A percentile compares a stretch with the other conserved stretches of the same genome.
Conservation (phyloP, 139 green algal genomes). For the Chlamydomonas urium region DNA sequence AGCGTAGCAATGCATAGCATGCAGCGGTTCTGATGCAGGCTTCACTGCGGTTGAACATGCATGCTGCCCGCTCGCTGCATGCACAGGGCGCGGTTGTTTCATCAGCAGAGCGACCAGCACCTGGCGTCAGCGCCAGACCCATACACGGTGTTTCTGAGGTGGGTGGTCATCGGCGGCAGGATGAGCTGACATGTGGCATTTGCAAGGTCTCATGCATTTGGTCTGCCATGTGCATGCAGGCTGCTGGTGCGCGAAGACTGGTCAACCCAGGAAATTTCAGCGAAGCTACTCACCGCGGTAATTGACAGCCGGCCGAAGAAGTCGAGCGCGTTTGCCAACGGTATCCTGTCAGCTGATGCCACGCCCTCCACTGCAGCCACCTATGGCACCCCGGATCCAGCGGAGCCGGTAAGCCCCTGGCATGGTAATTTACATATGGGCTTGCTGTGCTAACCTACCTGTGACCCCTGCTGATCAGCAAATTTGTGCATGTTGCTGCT, state of each 20-base stretch:
- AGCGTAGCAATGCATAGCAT: no score
- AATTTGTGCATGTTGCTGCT: neutral
- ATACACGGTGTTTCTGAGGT: slow-evolving; percentile 70
- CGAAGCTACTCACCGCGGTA: slow-evolving; percentile 62
- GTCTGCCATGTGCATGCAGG: no score
- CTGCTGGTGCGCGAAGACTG: slow-evolving; percentile 84
- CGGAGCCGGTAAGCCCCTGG: slow-evolving; percentile 34
- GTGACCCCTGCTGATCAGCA: neutral
- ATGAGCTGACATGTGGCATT: no score
- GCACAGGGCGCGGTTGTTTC: slow-evolving; percentile 53
- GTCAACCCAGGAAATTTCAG: slow-evolving; percentile 86
- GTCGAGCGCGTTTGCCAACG: slow-evolving; percentile 25
- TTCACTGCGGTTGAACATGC: no score
- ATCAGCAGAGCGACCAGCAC: slow-evolving; percentile 43
- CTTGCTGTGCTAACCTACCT: neutral
- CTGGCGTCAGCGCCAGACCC: slow-evolving; percentile 44
- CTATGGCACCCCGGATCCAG: slow-evolving; percentile 22
- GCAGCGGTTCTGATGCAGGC: no score
- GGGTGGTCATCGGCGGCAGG: neutral
- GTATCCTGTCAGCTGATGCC: slow-evolving; percentile 17
- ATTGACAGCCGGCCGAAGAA: slow-evolving; percentile 59
- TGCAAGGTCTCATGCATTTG: neutral
- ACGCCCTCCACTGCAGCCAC: neutral
- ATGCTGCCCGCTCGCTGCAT: no score
- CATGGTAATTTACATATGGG: neutral